Conservation (phyloP, 2,329 filamentous ascomycete genomes). For the Phoma herbarum region DNA sequence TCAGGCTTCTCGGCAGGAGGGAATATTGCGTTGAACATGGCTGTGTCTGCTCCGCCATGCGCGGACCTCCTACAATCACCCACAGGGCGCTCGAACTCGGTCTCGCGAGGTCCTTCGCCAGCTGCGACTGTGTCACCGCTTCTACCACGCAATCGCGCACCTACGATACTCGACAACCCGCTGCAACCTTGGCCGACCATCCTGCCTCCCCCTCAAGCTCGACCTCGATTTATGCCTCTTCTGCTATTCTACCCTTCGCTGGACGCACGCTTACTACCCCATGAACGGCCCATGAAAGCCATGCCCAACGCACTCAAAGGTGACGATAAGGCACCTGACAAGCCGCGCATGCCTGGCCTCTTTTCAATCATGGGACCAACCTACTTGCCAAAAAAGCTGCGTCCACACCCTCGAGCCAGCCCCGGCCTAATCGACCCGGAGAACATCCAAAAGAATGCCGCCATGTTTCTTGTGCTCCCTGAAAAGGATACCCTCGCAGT, state of each 20-base stretch:
- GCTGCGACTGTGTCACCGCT: constrained; percentile 38
- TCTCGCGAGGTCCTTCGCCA: constrained; percentile 19
- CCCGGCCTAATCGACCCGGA: constrained; percentile 50
- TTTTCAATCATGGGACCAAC: constrained; percentile 54
- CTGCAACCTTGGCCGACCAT: constrained; percentile 48
- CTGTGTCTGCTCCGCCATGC: constrained; percentile 47
- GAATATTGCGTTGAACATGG: constrained; percentile 58
- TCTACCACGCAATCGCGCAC: constrained; percentile 39
- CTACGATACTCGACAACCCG: constrained; percentile 45
- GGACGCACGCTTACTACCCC: constrained; percentile 53
- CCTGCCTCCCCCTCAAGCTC: constrained; percentile 47
- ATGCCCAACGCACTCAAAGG: constrained; percentile 48
- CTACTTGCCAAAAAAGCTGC: constrained; percentile 52
- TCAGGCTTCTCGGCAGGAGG: constrained; percentile 59
- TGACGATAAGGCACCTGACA: constrained; percentile 41
- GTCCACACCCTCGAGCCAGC: constrained; percentile 52
- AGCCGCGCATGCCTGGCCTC: constrained; percentile 45
- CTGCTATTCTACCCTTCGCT: constrained; percentile 56
- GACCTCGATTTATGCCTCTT: constrained; percentile 50
- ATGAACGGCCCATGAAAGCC: constrained; percentile 50
- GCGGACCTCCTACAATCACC: constrained; percentile 29
- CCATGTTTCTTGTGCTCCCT: constrained; percentile 54
- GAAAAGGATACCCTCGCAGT: constrained; percentile 54
- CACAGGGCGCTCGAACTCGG: constrained; percentile 9
- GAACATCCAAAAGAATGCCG: constrained; percentile 50